phyloP scores from a whole-genome alignment of 805 yeast genomes.

The Cyberlindnera bimundalis region DNA sequence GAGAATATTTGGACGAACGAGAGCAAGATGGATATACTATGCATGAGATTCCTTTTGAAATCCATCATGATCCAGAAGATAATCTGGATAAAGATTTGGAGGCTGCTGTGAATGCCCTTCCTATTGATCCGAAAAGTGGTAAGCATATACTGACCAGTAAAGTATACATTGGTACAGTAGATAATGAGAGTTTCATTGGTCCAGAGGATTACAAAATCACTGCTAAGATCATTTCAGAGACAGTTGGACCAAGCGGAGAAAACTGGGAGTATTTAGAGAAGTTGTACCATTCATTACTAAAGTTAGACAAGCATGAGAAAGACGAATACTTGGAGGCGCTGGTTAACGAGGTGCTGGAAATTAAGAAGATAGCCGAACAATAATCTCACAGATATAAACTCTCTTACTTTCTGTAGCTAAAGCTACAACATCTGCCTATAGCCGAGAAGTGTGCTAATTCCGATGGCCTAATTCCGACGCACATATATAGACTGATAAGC shows the following conservation, averaged over 20 bases:
- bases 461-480: too few relatives aligned
- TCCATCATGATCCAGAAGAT: conserved; percentile 30
- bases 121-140: conserved; percentile 33
- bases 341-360: conserved; percentile 12
- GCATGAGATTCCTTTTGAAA: conserved; percentile 61
- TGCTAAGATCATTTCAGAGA: conserved; percentile 52
- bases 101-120: conserved; percentile 22
- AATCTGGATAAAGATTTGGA: conserved; percentile 7
- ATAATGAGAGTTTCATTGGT: conserved; percentile 80
- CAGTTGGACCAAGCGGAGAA: conserved; percentile 78
- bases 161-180: conserved; percentile 81
- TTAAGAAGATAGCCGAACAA: background rate
- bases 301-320: conserved; percentile 22
- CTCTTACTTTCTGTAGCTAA: too few relatives aligned
- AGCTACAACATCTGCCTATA: too few relatives aligned
- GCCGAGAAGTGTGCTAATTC: too few relatives aligned
- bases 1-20: conserved; percentile 68
- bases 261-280: conserved; percentile 67
- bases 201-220: conserved; percentile 63
- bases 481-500: background rate
- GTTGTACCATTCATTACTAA: conserved; percentile 47
- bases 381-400: too few relatives aligned
- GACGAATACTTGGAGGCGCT: conserved; percentile 22
- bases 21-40: conserved; percentile 87
- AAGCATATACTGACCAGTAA: conserved; percentile 47